Percentiles rank a stretch among this genome's conserved stretches.
phyloP scores from a whole-genome alignment of 2,329 filamentous ascomycete species.

The Pestalotiopsis sp. region DNA sequence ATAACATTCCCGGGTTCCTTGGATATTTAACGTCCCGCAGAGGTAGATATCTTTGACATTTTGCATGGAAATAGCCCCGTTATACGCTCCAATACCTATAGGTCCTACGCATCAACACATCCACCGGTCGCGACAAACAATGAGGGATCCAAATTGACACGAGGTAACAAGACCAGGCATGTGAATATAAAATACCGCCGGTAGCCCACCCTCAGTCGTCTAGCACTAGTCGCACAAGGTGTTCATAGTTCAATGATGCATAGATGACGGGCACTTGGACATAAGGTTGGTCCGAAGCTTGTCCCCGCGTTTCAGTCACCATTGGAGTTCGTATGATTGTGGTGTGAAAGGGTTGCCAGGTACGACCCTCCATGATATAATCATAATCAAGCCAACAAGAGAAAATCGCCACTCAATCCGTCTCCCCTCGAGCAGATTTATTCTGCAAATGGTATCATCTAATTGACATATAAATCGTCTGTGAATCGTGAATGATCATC shows the following conservation, averaged over 20 bases:
- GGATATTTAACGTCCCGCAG: too few species aligned
- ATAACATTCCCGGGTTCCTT: too few species aligned
- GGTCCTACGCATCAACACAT: too few species aligned
- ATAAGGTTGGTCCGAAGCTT: neutral
- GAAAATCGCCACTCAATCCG: too few species aligned
- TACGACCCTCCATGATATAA: neutral
- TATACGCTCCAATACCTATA: too few species aligned
- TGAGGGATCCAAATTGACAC: too few species aligned
- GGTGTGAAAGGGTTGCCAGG: neutral
- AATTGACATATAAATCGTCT: neutral
- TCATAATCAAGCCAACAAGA: too few species aligned
- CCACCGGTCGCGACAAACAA: too few species aligned
- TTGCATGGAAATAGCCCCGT: too few species aligned
- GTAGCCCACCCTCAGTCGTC: neutral
- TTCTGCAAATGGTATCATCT: neutral
- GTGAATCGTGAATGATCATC: neutral
- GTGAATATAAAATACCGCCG: too few species aligned
- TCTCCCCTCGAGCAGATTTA: neutral
- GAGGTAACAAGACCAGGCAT: too few species aligned
- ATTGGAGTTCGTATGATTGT: neutral
- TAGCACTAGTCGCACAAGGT: neutral
- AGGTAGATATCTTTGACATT: too few species aligned
- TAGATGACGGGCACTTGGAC: neutral
- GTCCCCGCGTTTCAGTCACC: neutral
- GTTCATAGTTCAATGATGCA: neutral